Evolutionary conservation across 2,329 filamentous ascomycete species (phyloP), one percentile per base, ranked within the genome.

Genomic region (Neonectria hederae): DNA sequence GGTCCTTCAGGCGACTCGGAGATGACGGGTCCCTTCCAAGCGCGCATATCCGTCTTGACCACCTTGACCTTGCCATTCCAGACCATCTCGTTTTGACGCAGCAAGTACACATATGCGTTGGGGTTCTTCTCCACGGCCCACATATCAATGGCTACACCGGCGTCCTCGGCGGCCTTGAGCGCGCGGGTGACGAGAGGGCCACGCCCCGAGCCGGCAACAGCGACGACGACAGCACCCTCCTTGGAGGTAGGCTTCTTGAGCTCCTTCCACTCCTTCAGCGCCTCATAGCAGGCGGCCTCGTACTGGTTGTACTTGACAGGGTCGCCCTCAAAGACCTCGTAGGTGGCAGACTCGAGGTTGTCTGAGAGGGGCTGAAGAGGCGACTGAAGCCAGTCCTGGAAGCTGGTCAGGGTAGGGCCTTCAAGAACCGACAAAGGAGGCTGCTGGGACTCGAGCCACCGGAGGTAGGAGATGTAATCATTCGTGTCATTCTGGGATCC

Each of bases 111-210:
- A 76, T 95, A 98, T 0, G 96, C 96, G 75, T 99, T 98, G 4
- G 93, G 96, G 79, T 99, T 99, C 85, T 99, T 99, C 80, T 99
- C 96, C 4, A 99, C 89, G 0, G 93, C 96, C 89, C 94, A 98
- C 49, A 97, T 86, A 70, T 94, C 90, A 54, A 98, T 91, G 21
- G 89, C 84, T 4, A 97, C 90, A 2, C 90, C 90, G 1, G 93
- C 91, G 17, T 83, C 85, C 66, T 89, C 85, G 72, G 93, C 95
- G 13, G 96, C 97, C 65, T 89, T 89, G 26, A 99, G 82, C 1
- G 93, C 93, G 53, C 96, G 88, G 1, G 93, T 96, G 14, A 99
- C 94, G 1, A 99, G 85, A 4, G 96, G 96, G 0, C 96, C 97
- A 66, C 97, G 90, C 13, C 96, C 96, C 14, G 97, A 95, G 10